Evolutionary conservation across 2,329 filamentous ascomycete genomes (phyloP).

Genomic region (Hymenoscyphus albidus): DNA sequence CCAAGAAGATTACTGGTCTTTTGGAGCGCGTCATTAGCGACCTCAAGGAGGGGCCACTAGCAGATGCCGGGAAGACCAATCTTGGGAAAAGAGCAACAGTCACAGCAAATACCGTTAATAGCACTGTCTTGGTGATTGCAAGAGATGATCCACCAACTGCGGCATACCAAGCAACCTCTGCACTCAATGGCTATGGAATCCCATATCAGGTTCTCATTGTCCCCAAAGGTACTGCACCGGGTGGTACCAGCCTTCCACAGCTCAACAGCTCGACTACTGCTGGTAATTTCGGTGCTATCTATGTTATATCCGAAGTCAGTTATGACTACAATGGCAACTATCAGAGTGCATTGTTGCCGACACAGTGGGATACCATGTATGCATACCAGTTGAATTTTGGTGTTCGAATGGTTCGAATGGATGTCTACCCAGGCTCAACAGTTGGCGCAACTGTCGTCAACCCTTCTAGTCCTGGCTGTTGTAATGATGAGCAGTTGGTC

Average conservation of each 20-base stretch:
- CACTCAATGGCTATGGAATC: conserved; percentile 58
- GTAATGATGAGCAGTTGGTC: conserved; percentile 46
- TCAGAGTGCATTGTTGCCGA: conserved; percentile 41
- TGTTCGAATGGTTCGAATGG: conserved; percentile 57
- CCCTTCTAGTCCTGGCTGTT: conserved; percentile 40
- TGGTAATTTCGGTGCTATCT: conserved; percentile 37
- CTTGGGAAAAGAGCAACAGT: neutral
- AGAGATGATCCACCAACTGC: conserved; percentile 42
- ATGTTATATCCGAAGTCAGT: conserved; percentile 35
- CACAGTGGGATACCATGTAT: conserved; percentile 54
- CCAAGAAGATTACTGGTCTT: neutral
- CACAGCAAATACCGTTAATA: conserved; percentile 4
- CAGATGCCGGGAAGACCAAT: neutral
- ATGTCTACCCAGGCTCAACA: conserved; percentile 51
- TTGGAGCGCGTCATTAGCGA: neutral
- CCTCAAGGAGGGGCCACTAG: neutral
- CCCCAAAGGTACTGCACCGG: conserved; percentile 37
- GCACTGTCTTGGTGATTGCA: conserved; percentile 54
- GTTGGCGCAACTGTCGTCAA: conserved; percentile 39
- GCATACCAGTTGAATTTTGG: conserved; percentile 56
- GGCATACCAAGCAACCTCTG: conserved; percentile 46
- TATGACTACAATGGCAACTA: conserved; percentile 42
- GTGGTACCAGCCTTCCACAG: conserved; percentile 41
- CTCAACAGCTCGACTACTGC: conserved; percentile 3
- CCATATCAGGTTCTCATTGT: conserved; percentile 53